Evolutionary conservation across 768 basidiomycete species (phyloP), one percentile per base, ranked within the genome.

Genomic region (Rhodosporidiobolus sp.): DNA sequence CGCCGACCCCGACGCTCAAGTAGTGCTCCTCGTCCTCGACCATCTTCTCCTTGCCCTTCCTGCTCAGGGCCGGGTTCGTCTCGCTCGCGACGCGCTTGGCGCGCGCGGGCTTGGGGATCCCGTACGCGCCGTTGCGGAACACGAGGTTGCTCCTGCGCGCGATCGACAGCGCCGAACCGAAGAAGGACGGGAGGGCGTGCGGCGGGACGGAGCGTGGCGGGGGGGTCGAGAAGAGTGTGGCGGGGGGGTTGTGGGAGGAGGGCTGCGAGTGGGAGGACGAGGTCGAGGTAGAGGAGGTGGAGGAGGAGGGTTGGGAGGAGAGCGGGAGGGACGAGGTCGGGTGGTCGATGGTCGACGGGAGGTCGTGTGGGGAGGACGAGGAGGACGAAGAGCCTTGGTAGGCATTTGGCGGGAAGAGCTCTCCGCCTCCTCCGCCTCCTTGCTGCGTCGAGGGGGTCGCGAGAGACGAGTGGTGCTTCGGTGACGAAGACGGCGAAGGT

Each of bases 81-180:
- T 28, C 65, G 56, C 76, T 26, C 67, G 76, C 48, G 67, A 80
- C 60, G 76, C 80, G 64, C 73, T 70, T 77, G 43, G 75, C 65
- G 28, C 77, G 65, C 16, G 79, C 76, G 69, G 82, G 66, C 80
- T 94, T 94, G 0, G 92, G 88, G 62, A 93, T 90, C 9, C 92
- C 92, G 75, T 90, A 92, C 20, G 91, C 91, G 24, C 89, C 91
- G 22, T 88, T 87, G 61, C 91, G 88, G 48, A 94, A 80, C 84
- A 73, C 86, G 83, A 74, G 84, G 86, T 48, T 83, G 79, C 74
- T 78, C 79, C 59, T 77, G 77, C 34, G 80, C 78, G 58, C 80
- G 56, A 71, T 67, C 34, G 34, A 45, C 24, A 76, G 70, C 32
- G 70, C 63, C n/a, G 70, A 64, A 78, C 78, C 82, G 74, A 69